These are phyloP conservation scores for Thelephora ganbajun DNA, from an alignment of 768 basidiomycete genomes.

Conservation along the genomic window DNA sequence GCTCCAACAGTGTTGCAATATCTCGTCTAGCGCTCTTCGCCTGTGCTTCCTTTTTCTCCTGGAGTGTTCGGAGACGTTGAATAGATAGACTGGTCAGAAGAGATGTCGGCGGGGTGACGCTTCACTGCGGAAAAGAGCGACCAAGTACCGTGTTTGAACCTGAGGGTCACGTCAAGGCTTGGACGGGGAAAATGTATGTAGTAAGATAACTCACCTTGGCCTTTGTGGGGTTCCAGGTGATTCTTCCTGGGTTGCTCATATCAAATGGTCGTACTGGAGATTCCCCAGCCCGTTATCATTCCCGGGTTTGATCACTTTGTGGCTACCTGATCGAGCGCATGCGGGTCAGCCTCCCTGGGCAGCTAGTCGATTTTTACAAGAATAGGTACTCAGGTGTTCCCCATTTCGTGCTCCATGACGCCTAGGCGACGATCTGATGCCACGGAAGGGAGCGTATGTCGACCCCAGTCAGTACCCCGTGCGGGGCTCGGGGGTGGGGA, in stretches of 20 bases:
- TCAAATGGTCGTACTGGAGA: neutral
- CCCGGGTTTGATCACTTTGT: constrained; percentile 1
- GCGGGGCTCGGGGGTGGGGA: too few species aligned
- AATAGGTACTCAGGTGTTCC: too few species aligned
- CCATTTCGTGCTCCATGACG: neutral
- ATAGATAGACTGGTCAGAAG: constrained; percentile 50
- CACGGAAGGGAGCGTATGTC: too few species aligned
- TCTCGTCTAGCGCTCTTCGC: constrained; percentile 62
- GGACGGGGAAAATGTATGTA: constrained; percentile 1
- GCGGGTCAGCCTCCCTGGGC: too few species aligned
- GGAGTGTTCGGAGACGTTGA: constrained; percentile 70
- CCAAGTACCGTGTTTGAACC: constrained; percentile 33
- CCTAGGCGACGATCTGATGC: neutral
- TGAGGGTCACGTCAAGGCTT: constrained; percentile 8
- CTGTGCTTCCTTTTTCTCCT: constrained; percentile 88
- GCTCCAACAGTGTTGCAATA: constrained; percentile 68
- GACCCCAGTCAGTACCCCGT: too few species aligned
- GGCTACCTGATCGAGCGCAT: neutral
- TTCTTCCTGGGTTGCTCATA: constrained; percentile 18
- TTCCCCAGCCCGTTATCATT: neutral
- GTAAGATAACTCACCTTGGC: constrained; percentile 29
- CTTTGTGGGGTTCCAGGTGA: constrained; percentile 48
- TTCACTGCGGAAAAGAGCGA: neutral
- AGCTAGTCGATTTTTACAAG: too few species aligned
- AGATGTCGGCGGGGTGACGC: neutral